Percentiles rank a stretch among this genome's conserved stretches.
phyloP scores from a whole-genome alignment of 225 moss, liverwort and hornwort species.

The Sphagnum contortum region DNA sequence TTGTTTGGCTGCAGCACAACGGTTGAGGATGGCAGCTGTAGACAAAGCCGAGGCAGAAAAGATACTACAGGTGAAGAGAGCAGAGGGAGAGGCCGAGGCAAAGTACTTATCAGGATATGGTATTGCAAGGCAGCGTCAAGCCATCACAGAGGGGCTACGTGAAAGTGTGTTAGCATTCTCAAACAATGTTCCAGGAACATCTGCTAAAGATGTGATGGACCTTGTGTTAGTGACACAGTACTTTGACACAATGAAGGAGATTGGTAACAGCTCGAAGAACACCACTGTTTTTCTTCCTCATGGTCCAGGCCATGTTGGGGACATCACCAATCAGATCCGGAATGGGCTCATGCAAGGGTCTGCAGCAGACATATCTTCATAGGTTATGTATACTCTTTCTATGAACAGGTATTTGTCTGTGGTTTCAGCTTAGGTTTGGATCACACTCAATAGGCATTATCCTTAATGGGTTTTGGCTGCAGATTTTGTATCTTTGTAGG shows the following conservation, averaged over 20 bases:
- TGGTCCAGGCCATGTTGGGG: slow-evolving; percentile 78
- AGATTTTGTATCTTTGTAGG: no score
- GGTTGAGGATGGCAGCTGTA: slow-evolving; percentile 62
- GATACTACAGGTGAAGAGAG: slow-evolving; percentile 60
- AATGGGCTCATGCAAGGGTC: slow-evolving; percentile 75
- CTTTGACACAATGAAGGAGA: slow-evolving; percentile 98
- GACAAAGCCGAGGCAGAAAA: slow-evolving; percentile 87
- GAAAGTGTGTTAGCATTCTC: slow-evolving; percentile 85
- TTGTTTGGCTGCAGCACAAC: slow-evolving; percentile 35
- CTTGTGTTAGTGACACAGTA: slow-evolving; percentile 92
- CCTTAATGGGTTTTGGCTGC: no score
- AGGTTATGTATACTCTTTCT: no score
- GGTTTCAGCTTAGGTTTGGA: no score
- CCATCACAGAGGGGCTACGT: slow-evolving; percentile 82
- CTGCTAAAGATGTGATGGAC: slow-evolving; percentile 93
- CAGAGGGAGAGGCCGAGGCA: slow-evolving; percentile 82
- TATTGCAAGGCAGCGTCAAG: slow-evolving; percentile 89
- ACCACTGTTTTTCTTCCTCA: slow-evolving; percentile 89
- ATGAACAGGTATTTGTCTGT: no score
- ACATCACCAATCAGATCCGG: slow-evolving; percentile 76
- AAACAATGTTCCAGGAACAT: slow-evolving; percentile 79
- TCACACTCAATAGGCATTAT: no score
- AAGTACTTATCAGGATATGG: slow-evolving; percentile 80
- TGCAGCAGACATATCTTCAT: not conserved
- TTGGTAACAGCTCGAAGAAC: slow-evolving; percentile 70